phyloP scores from a whole-genome alignment of 140 eudicot genomes.

The Ambrosia hybrid region DNA sequence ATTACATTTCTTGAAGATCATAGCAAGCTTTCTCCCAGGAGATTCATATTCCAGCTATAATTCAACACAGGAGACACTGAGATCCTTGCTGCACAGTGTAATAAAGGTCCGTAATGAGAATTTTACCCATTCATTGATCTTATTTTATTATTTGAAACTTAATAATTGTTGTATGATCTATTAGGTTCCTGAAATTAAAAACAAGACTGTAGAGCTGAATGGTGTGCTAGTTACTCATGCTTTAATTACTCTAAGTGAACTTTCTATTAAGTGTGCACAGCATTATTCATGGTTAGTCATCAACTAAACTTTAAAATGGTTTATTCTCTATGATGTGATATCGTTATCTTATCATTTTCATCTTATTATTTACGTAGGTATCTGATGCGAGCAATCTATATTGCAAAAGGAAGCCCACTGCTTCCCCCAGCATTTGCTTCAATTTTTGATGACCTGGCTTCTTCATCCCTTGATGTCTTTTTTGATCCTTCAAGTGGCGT shows the following conservation, averaged over 20 bases:
- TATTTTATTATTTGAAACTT: slow-evolving; percentile 3
- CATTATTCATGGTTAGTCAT: slow-evolving; percentile 85
- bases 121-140: slow-evolving; percentile 11
- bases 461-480: slow-evolving; percentile 96
- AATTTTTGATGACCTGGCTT: slow-evolving; percentile 88
- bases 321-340: background rate
- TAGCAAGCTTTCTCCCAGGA: slow-evolving; percentile 95
- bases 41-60: slow-evolving; percentile 75
- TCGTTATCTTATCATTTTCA: slow-evolving; percentile 10
- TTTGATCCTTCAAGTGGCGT: slow-evolving; percentile 90
- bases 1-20: slow-evolving; percentile 55
- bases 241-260: slow-evolving; percentile 77
- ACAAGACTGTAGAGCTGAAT: slow-evolving; percentile 82
- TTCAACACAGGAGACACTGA: slow-evolving; percentile 84
- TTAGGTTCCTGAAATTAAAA: slow-evolving; percentile 78
- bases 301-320: slow-evolving; percentile 3
- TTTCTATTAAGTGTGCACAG: slow-evolving; percentile 87
- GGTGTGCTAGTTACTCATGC: slow-evolving; percentile 98
- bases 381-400: slow-evolving; percentile 86
- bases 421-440: slow-evolving; percentile 99
- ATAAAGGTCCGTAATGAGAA: slow-evolving; percentile 57
- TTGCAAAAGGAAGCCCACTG: slow-evolving; percentile 92
- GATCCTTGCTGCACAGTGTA: slow-evolving; percentile 93
- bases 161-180: slow-evolving; percentile 15
- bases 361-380: slow-evolving; percentile 51